Percentiles rank a stretch among this genome's conserved stretches.
Conservation (phyloP, 2,329 filamentous ascomycete species). For the Trichothecium sympodiale region DNA sequence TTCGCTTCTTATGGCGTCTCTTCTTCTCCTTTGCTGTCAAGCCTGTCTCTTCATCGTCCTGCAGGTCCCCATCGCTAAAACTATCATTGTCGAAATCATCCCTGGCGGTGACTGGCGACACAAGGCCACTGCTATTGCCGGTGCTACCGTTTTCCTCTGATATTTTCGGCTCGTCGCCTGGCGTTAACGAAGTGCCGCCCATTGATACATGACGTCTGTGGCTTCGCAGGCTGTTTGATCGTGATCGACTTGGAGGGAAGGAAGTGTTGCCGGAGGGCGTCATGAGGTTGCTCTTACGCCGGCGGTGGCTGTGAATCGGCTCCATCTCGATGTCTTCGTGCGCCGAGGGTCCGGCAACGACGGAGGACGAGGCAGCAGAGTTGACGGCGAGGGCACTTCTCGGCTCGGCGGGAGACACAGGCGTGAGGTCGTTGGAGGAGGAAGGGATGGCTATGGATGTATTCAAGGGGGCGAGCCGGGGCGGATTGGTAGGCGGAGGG, state of each 20-base stretch:
- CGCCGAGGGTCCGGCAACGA: constrained; percentile 7
- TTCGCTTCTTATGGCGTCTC: constrained; percentile 54
- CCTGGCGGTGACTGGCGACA: constrained; percentile 11
- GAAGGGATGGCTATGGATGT: background rate
- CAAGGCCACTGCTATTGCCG: constrained; percentile 12
- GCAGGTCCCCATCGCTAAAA: constrained; percentile 59
- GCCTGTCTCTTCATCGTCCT: constrained; percentile 84
- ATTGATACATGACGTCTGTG: constrained; percentile 1
- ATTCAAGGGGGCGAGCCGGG: background rate
- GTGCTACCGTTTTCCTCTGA: constrained; percentile 26
- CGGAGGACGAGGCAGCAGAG: constrained; percentile 6
- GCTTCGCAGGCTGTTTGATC: constrained; percentile 12
- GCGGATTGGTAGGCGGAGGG: constrained; percentile 1
- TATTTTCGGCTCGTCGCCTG: constrained; percentile 32
- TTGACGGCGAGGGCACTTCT: background rate
- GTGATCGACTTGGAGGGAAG: constrained; percentile 14
- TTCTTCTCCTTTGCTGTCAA: constrained; percentile 64
- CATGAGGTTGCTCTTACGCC: constrained; percentile 40
- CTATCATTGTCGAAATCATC: constrained; percentile 36
- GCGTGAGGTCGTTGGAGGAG: background rate
- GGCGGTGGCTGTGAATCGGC: constrained; percentile 39
- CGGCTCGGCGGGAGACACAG: background rate
- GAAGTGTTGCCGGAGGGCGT: constrained; percentile 21
- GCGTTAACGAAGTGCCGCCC: constrained; percentile 10
- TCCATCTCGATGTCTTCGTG: constrained; percentile 44